Conservation (phyloP, 1,139 yeast species). For the Kurtzmaniella quercitrusa region DNA sequence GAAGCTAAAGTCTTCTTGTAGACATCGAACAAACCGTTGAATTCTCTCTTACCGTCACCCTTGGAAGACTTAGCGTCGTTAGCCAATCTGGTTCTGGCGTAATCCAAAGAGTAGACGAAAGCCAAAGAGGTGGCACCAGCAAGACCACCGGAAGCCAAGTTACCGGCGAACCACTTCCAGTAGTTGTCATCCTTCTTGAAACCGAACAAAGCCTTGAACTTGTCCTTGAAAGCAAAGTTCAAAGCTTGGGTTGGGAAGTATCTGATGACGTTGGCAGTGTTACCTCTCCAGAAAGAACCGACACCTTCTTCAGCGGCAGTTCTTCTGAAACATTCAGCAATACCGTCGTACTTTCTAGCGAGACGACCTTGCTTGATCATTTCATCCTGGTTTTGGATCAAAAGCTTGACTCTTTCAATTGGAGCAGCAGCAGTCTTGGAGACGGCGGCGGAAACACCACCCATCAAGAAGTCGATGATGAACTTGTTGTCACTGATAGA, state of each 20-base stretch:
- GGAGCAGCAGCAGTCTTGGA: conserved; percentile 55
- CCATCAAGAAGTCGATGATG: conserved; percentile 45
- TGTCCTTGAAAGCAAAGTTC: conserved; percentile 52
- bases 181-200: conserved; percentile 48
- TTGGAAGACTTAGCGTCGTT: conserved; percentile 51
- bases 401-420: conserved; percentile 52
- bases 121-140: conserved; percentile 55
- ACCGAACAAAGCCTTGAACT: conserved; percentile 49
- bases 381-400: conserved; percentile 52
- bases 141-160: conserved; percentile 54
- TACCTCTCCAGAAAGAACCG: conserved; percentile 53
- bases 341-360: conserved; percentile 47
- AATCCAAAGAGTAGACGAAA: conserved; percentile 52
- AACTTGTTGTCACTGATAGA: conserved; percentile 17
- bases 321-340: conserved; percentile 48
- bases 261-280: conserved; percentile 53
- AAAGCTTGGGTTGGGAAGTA: conserved; percentile 55
- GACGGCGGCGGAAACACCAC: conserved; percentile 57
- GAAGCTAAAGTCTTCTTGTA: conserved; percentile 52
- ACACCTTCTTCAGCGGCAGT: conserved; percentile 52
- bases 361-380: conserved; percentile 54
- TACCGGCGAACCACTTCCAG: conserved; percentile 52
- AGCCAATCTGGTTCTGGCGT: conserved; percentile 55
- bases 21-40: conserved; percentile 52
- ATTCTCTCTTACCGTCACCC: conserved; percentile 46